A percentile compares a stretch with the other conserved stretches of the same genome.
These are phyloP conservation scores for Stachybotrys chlorohalonatus DNA, from an alignment of 2,329 filamentous ascomycete species.

Conservation along the genomic window DNA sequence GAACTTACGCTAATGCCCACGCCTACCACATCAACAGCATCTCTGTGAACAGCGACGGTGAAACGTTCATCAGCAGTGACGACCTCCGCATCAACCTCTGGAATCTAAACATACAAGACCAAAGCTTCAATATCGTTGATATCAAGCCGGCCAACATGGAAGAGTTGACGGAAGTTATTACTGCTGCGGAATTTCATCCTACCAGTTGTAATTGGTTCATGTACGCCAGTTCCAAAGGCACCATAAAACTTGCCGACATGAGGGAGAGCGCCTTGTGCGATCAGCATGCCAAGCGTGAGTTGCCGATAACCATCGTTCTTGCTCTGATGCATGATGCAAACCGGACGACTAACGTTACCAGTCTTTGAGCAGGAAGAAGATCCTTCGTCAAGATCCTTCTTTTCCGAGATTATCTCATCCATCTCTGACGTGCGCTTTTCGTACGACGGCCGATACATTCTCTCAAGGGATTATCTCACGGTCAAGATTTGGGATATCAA, in stretches of 20 bases:
- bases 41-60: constrained; percentile 98
- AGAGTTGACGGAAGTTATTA: constrained; percentile 97
- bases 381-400: constrained; percentile 92
- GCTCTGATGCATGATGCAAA: neutral
- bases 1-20: constrained; percentile 96
- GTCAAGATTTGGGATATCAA: constrained; percentile 99
- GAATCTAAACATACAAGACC: constrained; percentile 98
- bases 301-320: neutral
- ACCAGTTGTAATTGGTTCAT: constrained; percentile 99
- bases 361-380: constrained; percentile 99
- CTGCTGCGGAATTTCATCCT: constrained; percentile 94
- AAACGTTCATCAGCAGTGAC: constrained; percentile 98
- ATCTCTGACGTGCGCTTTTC: constrained; percentile 99
- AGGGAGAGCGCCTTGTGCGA: constrained; percentile 93
- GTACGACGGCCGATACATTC: constrained; percentile 89
- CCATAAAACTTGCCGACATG: constrained; percentile 98
- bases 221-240: constrained; percentile 98
- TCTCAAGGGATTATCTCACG: constrained; percentile 94
- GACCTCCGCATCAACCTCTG: constrained; percentile 96
- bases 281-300: constrained; percentile 81
- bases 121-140: constrained; percentile 99
- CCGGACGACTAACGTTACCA: constrained; percentile 28
- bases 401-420: constrained; percentile 98
- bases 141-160: constrained; percentile 99
- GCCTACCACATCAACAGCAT: constrained; percentile 99